Evolutionary conservation across 192 early-diverging fungal genomes (phyloP), one percentile per base, ranked within the genome.

Genomic region (Gaertneriomyces semiglobifer): DNA sequence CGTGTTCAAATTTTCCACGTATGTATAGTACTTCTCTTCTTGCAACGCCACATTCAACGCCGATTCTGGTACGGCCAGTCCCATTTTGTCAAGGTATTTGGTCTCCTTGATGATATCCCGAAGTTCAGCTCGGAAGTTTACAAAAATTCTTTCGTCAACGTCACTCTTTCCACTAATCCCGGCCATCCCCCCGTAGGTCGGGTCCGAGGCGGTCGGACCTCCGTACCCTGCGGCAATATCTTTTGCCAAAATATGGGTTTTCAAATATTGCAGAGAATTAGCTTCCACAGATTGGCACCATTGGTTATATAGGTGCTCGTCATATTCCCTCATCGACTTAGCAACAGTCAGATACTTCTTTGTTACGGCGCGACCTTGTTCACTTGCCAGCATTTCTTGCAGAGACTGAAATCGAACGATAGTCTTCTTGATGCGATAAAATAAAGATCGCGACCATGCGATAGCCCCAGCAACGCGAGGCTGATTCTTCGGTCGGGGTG

Each of bases 61-160:
- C 6, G 79, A 73, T 65, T 86, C 84, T 7, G 84, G 84, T 25
- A 86, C 82, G 7, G 68, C 53, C 18, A 76, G 73, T 16, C 79
- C 77, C 73, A 86, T 76, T 70, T 82, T 82, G 60, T 86, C 84
- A 16, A 86, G 62, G 62, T 86, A 86, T 61, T 86, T 86, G 5
- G 84, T 86, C 70, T 86, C 84, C 62, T 81, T 87, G 53, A 86
- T 86, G 53, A 84, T 80, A 53, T 82, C 82, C 51, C 75, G 71
- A 25, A 86, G 63, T 63, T 86, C 84, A 1, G 74, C 72, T 48
- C 74, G 12, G 62, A 86, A 86, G 61, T 86, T 86, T 6, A 86
- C 82, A 61, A 53, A 55, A 18, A 86, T 63, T 33, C 65, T 76
- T 50, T 84, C 82, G 10, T 33, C 16, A 4, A 42, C 19, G 5